Percentiles rank a stretch among this genome's conserved stretches.
Conservation (phyloP, 1,284 basidiomycete species). For the Cystobasidium pallidum region DNA sequence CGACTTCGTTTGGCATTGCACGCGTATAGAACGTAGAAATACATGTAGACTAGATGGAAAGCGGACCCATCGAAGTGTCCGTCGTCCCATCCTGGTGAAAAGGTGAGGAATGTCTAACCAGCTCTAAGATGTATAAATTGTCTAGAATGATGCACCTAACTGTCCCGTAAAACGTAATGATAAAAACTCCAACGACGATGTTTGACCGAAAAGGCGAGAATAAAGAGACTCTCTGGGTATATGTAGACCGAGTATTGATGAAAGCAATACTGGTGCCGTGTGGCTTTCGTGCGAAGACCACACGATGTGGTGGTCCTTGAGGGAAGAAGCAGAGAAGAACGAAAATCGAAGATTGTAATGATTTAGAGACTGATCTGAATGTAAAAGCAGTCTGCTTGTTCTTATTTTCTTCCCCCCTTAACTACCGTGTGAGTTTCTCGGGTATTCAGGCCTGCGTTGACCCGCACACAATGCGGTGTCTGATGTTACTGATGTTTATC, state of each 20-base stretch:
- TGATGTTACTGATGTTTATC: neutral
- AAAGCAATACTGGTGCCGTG: neutral
- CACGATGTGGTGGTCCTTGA: neutral
- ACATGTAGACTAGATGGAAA: slow-evolving; percentile 8
- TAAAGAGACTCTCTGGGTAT: slow-evolving; percentile 14
- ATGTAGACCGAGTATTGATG: neutral
- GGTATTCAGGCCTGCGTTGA: neutral
- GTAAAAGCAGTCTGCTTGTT: slow-evolving; percentile 1
- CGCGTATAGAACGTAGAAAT: slow-evolving; percentile 11
- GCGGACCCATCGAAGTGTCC: slow-evolving; percentile 13
- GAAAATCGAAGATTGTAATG: neutral
- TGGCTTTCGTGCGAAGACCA: neutral
- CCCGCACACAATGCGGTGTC: neutral
- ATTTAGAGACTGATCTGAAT: neutral
- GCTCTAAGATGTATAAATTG: slow-evolving; percentile 16
- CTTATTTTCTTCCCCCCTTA: slow-evolving; percentile 5
- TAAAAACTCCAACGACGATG: slow-evolving; percentile 13
- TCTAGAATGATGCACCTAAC: slow-evolving; percentile 30
- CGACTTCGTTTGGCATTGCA: slow-evolving; percentile 28
- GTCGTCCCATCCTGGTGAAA: neutral
- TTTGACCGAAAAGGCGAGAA: slow-evolving; percentile 2
- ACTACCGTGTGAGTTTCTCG: neutral
- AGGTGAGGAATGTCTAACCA: slow-evolving; percentile 23
- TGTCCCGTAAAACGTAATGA: neutral
- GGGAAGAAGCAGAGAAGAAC: slow-evolving; percentile 10